These are phyloP conservation scores for Globisporangium iwayamae DNA, from an alignment of 352 stramenopile genomes.

Conservation along the genomic window DNA sequence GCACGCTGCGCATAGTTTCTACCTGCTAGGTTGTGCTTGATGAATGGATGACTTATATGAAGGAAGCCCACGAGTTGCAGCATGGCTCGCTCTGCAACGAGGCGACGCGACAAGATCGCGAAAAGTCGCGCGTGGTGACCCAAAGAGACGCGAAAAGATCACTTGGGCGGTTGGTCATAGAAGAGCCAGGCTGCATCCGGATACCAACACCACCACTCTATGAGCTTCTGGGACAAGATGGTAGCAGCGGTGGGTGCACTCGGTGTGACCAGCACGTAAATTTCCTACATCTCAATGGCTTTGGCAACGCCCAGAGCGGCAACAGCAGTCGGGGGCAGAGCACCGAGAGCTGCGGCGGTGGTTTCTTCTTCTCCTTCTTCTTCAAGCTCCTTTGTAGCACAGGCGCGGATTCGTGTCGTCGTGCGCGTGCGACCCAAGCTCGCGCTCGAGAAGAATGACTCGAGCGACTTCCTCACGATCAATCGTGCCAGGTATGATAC, in stretches of 20 bases:
- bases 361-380: background rate
- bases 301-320: background rate
- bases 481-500: slow-evolving; percentile 19
- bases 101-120: slow-evolving; percentile 19
- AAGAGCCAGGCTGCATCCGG: background rate
- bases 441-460: slow-evolving; percentile 32
- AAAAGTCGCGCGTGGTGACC: slow-evolving; percentile 40
- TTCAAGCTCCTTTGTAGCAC: slow-evolving; percentile 3
- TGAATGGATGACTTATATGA: background rate
- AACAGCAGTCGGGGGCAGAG: background rate
- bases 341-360: background rate
- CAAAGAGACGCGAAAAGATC: slow-evolving; percentile 22
- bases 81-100: background rate
- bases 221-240: background rate
- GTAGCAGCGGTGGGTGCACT: background rate
- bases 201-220: background rate
- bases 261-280: background rate
- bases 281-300: background rate
- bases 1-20: slow-evolving; percentile 67
- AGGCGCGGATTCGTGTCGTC: slow-evolving; percentile 42
- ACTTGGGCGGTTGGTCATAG: slow-evolving; percentile 6
- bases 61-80: background rate
- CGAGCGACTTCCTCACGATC: slow-evolving; percentile 29
- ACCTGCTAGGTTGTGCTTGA: background rate
- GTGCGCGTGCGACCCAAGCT: slow-evolving; percentile 45